A percentile compares a stretch with the other conserved stretches of the same genome.
These are phyloP conservation scores for Aspergillus sp. DNA, from an alignment of 2,329 filamentous ascomycete species.

Conservation along the genomic window DNA sequence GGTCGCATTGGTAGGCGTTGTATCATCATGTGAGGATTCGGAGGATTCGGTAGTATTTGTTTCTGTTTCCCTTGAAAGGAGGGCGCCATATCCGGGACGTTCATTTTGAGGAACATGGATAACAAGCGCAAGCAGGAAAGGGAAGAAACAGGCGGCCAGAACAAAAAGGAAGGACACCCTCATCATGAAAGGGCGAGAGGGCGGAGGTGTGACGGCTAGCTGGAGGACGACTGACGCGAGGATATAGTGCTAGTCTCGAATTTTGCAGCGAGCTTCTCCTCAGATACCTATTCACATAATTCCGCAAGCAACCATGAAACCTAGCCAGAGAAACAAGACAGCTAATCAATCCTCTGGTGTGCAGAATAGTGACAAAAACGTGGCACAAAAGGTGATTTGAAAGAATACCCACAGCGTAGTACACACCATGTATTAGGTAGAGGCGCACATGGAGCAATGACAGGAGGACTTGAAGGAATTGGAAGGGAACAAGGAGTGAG, in stretches of 20 bases:
- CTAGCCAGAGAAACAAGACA: constrained; percentile 4
- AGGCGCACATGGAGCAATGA: constrained; percentile 8
- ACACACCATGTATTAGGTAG: constrained; percentile 18
- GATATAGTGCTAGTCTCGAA: constrained; percentile 5
- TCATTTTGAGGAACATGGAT: constrained; percentile 16
- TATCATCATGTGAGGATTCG: constrained; percentile 10
- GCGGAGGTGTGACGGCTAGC: not conserved
- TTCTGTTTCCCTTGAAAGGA: constrained; percentile 10
- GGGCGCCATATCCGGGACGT: constrained; percentile 12
- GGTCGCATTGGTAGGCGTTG: constrained; percentile 12
- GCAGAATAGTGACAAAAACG: constrained; percentile 20
- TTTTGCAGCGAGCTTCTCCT: constrained; percentile 8
- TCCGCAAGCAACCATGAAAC: constrained; percentile 5
- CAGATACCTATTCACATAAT: constrained; percentile 17
- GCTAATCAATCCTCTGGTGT: constrained; percentile 1
- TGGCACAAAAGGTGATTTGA: constrained; percentile 15
- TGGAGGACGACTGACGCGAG: constrained; percentile 2
- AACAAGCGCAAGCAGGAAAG: constrained; percentile 20
- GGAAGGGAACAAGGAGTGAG: constrained; percentile 7
- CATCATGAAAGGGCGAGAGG: constrained; percentile 18
- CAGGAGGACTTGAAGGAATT: constrained; percentile 4
- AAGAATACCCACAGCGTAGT: constrained; percentile 1
- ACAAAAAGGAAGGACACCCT: constrained; percentile 18
- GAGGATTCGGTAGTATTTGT: constrained; percentile 21
- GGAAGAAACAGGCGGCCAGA: constrained; percentile 20